Evolutionary conservation across 495 filamentous ascomycete genomes (phyloP).

Genomic region (Ramalina intermedia): DNA sequence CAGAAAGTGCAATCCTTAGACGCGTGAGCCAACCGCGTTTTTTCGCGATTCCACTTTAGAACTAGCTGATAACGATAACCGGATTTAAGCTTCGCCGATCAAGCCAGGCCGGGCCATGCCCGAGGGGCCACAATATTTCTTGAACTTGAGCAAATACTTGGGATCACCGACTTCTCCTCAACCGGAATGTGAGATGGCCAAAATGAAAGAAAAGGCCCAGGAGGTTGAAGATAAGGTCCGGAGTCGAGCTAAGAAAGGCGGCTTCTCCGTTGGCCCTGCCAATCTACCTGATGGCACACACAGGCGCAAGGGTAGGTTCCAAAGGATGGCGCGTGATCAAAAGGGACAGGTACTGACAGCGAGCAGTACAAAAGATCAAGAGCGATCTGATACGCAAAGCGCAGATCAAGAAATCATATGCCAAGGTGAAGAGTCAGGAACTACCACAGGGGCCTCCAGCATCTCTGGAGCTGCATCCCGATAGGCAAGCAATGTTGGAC

Average conservation of each 20-base stretch:
- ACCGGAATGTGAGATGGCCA: neutral
- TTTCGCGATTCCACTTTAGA: too few relatives aligned
- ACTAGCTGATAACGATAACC: too few relatives aligned
- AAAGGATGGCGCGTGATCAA: neutral
- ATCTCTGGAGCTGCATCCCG: slow-evolving; percentile 52
- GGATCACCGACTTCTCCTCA: neutral
- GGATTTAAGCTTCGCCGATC: too few relatives aligned
- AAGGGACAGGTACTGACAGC: neutral
- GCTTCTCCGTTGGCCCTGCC: slow-evolving; percentile 72
- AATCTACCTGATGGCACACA: slow-evolving; percentile 89
- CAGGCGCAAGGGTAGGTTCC: slow-evolving; percentile 62
- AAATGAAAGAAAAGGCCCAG: neutral
- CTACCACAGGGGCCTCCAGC: slow-evolving; percentile 19
- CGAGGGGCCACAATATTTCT: too few relatives aligned
- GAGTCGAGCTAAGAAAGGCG: slow-evolving; percentile 40
- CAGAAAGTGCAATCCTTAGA: neutral
- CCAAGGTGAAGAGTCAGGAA: slow-evolving; percentile 63
- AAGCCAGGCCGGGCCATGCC: too few relatives aligned
- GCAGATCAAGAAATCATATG: slow-evolving; percentile 86
- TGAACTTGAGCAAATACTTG: neutral
- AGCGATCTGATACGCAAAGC: slow-evolving; percentile 79
- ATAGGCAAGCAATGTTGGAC: slow-evolving; percentile 54
- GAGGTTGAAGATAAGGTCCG: neutral
- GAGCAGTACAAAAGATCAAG: slow-evolving; percentile 80
- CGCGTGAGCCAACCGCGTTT: too few relatives aligned